Evolutionary conservation across 768 basidiomycete species (phyloP).

Genomic region (Panaeolus cyanescens): DNA sequence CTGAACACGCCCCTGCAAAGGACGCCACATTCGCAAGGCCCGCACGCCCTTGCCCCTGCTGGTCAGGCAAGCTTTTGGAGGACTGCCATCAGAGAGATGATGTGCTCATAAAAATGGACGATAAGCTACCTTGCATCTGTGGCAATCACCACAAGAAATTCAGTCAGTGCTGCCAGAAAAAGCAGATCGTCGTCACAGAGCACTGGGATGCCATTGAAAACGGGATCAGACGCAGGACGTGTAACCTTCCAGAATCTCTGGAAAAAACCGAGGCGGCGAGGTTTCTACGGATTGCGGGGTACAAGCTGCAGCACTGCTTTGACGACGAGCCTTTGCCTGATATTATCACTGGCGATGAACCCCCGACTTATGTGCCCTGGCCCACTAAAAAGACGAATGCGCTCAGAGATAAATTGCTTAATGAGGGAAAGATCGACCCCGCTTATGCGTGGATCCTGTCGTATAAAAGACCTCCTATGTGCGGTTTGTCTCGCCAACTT

Average conservation of each 20-base stretch:
- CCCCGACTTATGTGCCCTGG: neutral
- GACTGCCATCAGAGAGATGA: neutral
- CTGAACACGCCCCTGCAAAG: neutral
- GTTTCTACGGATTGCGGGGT: neutral
- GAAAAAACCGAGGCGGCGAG: neutral
- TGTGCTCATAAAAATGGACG: neutral
- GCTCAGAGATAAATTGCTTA: neutral
- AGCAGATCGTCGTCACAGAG: neutral
- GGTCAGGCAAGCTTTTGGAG: neutral
- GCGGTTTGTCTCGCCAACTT: neutral
- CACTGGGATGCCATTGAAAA: neutral
- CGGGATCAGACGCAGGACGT: neutral
- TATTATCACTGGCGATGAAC: neutral
- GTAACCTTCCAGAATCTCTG: neutral
- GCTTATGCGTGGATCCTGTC: neutral
- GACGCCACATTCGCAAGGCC: neutral
- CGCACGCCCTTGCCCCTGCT: neutral
- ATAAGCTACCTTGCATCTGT: neutral
- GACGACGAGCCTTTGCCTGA: neutral
- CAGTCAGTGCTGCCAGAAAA: neutral
- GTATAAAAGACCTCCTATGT: neutral
- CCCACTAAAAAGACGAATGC: neutral
- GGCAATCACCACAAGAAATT: neutral
- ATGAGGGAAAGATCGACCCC: neutral
- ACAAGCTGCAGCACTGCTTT: neutral